Conservation (phyloP, 768 basidiomycete species). For the Termitomyces sp. region DNA sequence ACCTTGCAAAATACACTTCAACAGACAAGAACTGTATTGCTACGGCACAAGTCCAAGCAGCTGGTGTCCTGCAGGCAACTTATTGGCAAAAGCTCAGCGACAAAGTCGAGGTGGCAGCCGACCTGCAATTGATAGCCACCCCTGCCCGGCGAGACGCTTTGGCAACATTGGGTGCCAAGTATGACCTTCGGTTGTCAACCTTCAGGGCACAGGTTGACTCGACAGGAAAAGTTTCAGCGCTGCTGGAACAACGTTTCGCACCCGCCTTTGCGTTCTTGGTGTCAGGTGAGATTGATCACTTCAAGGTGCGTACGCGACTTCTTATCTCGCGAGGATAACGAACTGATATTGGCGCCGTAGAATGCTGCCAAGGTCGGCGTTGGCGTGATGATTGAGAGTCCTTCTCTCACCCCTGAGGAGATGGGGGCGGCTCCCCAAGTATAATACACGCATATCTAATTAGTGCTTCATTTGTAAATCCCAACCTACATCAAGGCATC, state of each 20-base stretch:
- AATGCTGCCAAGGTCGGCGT: slow-evolving; percentile 93
- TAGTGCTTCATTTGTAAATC: neutral
- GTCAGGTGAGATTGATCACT: slow-evolving; percentile 97
- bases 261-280: slow-evolving; percentile 94
- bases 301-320: slow-evolving; percentile 60
- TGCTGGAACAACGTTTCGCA: slow-evolving; percentile 94
- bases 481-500: neutral
- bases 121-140: slow-evolving; percentile 77
- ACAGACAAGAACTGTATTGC: slow-evolving; percentile 82
- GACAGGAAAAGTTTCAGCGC: slow-evolving; percentile 89
- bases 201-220: slow-evolving; percentile 95
- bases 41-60: slow-evolving; percentile 82
- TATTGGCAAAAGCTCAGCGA: slow-evolving; percentile 97
- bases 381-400: slow-evolving; percentile 96
- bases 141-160: slow-evolving; percentile 84
- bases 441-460: slow-evolving; percentile 26
- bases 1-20: slow-evolving; percentile 76
- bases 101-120: slow-evolving; percentile 96
- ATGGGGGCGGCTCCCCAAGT: slow-evolving; percentile 57
- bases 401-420: slow-evolving; percentile 76
- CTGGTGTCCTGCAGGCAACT: slow-evolving; percentile 82
- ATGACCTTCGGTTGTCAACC: slow-evolving; percentile 89
- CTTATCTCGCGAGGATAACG: slow-evolving; percentile 1
- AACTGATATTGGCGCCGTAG: slow-evolving; percentile 31
- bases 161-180: slow-evolving; percentile 93